Evolutionary conservation across 139 green algal genomes (phyloP).

Genomic region (Asterochloris erici): DNA sequence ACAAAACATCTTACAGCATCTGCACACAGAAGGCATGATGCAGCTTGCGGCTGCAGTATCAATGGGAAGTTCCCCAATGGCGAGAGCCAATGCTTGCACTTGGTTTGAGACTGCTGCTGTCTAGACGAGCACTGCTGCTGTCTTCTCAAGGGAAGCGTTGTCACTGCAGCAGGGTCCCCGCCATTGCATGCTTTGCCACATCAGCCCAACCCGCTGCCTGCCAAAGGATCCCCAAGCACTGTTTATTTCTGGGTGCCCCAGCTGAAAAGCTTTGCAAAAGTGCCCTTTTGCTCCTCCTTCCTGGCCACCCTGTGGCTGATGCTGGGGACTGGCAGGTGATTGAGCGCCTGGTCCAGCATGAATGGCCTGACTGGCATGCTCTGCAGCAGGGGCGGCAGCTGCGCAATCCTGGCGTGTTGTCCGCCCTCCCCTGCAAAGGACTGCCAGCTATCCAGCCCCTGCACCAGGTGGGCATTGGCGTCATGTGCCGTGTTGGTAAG

Average conservation of each 20-base stretch:
- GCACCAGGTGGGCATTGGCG: constrained; percentile 44
- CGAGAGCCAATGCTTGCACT: too few species aligned
- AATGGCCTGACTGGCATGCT: constrained; percentile 69
- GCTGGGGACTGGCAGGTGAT: constrained; percentile 54
- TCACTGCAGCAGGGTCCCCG: too few species aligned
- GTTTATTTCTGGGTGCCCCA: constrained; percentile 12
- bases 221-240: too few species aligned
- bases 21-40: too few species aligned
- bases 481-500: background rate
- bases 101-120: too few species aligned
- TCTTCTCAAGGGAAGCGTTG: too few species aligned
- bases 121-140: too few species aligned
- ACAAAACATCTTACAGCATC: too few species aligned
- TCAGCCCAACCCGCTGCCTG: too few species aligned
- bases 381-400: constrained; percentile 25
- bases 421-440: constrained; percentile 30
- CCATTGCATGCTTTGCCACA: too few species aligned
- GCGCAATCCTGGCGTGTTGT: constrained; percentile 24
- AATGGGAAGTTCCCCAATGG: too few species aligned
- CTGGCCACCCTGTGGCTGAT: constrained; percentile 54
- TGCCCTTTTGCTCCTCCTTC: constrained; percentile 24
- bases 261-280: constrained; percentile 14
- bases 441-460: constrained; percentile 51
- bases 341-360: constrained; percentile 76
- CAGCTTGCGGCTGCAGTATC: too few species aligned